These are phyloP conservation scores for Bruguiera hainesii DNA, from an alignment of 441 rosid species.

Conservation along the genomic window DNA sequence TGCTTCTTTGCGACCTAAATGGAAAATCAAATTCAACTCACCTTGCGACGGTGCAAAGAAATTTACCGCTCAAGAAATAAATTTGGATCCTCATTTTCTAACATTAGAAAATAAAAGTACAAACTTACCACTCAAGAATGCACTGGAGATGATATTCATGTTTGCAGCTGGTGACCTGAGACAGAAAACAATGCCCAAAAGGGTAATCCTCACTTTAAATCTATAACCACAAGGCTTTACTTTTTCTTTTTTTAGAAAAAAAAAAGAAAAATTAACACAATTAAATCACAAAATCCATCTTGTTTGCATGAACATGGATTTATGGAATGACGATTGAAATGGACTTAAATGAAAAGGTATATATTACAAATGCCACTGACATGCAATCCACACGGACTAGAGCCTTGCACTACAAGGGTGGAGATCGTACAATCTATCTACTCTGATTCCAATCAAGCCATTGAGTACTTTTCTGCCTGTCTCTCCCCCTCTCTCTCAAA, in stretches of 20 bases:
- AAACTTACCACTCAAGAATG: slow-evolving; percentile 38
- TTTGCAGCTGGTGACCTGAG: slow-evolving; percentile 80
- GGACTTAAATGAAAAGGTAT: too few relatives aligned
- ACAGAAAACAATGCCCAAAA: slow-evolving; percentile 5
- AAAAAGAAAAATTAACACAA: too few relatives aligned
- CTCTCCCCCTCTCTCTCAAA: too few relatives aligned
- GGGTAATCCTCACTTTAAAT: background rate
- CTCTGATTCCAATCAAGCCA: too few relatives aligned
- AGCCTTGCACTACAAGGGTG: too few relatives aligned
- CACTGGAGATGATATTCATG: slow-evolving; percentile 96
- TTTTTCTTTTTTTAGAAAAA: background rate
- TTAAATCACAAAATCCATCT: too few relatives aligned
- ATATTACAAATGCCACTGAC: too few relatives aligned
- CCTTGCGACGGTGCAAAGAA: background rate
- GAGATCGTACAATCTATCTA: too few relatives aligned
- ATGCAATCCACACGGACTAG: too few relatives aligned
- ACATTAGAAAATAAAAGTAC: background rate
- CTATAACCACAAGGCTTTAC: background rate
- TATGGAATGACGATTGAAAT: too few relatives aligned
- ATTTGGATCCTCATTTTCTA: background rate
- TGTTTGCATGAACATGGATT: too few relatives aligned
- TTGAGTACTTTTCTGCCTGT: too few relatives aligned
- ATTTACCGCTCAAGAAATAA: background rate
- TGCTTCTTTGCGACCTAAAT: slow-evolving; percentile 88
- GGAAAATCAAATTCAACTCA: slow-evolving; percentile 13